Percentiles rank a stretch among this genome's conserved stretches.
Conservation (phyloP, 2,329 filamentous ascomycete genomes). For the Neoarthrinium moseri region DNA sequence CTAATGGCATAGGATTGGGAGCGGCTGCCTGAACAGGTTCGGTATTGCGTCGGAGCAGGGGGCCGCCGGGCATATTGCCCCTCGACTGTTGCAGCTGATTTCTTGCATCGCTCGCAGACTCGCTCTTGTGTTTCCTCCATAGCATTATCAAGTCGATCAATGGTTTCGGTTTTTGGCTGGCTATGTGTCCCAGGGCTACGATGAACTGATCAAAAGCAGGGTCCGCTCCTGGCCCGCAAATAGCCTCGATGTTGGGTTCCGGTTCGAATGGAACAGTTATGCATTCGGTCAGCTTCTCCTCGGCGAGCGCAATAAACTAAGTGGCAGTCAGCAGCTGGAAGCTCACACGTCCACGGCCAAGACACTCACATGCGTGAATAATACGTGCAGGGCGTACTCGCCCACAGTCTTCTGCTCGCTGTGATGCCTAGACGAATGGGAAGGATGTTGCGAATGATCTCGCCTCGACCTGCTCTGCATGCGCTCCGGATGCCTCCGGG, state of each 20-base stretch:
- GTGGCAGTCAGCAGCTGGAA: conserved; percentile 27
- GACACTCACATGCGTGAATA: conserved; percentile 82
- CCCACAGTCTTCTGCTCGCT: conserved; percentile 90
- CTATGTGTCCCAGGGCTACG: conserved; percentile 88
- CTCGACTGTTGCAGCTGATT: conserved; percentile 54
- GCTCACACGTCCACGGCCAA: not conserved
- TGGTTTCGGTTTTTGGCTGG: conserved; percentile 88
- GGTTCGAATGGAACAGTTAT: conserved; percentile 76
- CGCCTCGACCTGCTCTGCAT: conserved; percentile 68
- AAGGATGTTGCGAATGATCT: conserved; percentile 73
- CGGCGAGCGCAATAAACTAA: conserved; percentile 91
- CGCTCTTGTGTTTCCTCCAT: conserved; percentile 95
- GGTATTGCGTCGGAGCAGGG: conserved; percentile 69
- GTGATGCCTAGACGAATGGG: conserved; percentile 70
- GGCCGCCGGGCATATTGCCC: conserved; percentile 36
- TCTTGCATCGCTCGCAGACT: conserved; percentile 73
- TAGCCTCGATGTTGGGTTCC: conserved; percentile 80
- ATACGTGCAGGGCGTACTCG: conserved; percentile 93
- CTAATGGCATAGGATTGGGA: conserved; percentile 22
- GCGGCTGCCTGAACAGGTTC: conserved; percentile 59
- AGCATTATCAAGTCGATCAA: conserved; percentile 97
- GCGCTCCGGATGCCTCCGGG: conserved; percentile 55
- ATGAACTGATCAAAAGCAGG: conserved; percentile 92
- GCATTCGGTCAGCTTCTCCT: conserved; percentile 90
- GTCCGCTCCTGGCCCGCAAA: conserved; percentile 89